Percentiles rank a stretch among this genome's conserved stretches.
phyloP scores from a whole-genome alignment of 345 rosid genomes.

The Citrus australasica region DNA sequence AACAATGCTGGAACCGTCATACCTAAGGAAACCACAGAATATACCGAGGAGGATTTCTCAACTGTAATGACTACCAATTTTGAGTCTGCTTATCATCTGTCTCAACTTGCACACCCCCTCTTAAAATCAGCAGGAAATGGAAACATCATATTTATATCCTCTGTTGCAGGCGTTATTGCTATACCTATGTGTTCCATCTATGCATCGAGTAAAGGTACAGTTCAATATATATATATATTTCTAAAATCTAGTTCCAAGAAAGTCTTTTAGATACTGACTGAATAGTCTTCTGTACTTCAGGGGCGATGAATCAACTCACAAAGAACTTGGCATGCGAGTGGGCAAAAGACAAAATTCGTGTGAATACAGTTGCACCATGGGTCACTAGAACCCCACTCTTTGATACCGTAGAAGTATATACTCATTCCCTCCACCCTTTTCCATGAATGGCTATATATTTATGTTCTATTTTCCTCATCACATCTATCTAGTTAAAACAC shows the following conservation, averaged over 20 bases:
- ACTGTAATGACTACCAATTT: constrained; percentile 33
- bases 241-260: no score
- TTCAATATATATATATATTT: no score
- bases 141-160: constrained; percentile 46
- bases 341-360: constrained; percentile 42
- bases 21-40: constrained; percentile 30
- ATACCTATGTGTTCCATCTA: constrained; percentile 28
- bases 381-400: constrained; percentile 29
- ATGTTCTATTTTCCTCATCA: no score
- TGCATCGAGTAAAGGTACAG: constrained; percentile 43
- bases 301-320: constrained; percentile 40
- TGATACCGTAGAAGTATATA: neutral
- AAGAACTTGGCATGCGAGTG: constrained; percentile 48
- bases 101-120: constrained; percentile 44
- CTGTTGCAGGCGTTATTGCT: constrained; percentile 31
- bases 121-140: constrained; percentile 45
- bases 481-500: no score
- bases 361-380: constrained; percentile 40
- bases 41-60: constrained; percentile 29
- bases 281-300: constrained; percentile 6
- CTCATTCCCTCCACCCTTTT: neutral
- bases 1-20: constrained; percentile 40
- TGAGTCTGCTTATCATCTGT: constrained; percentile 35
- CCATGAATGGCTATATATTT: no score
- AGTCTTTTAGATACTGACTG: neutral